Evolutionary conservation across 805 yeast genomes (phyloP), one percentile per base, ranked within the genome.

Genomic region (Wickerhamiella sorbophila): DNA sequence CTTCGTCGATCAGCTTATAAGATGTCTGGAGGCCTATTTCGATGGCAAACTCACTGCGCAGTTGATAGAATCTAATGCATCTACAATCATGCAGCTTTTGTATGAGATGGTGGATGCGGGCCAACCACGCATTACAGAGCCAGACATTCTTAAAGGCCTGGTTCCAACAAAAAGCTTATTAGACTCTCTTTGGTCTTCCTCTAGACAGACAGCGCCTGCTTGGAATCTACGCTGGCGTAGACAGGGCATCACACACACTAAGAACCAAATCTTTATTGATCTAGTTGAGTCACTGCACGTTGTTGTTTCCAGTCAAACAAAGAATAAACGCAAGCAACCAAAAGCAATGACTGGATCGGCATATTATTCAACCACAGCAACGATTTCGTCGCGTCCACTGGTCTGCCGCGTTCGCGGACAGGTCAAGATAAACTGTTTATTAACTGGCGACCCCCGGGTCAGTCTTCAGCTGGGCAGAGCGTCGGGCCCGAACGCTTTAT

Each of bases 211-310:
- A 14, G 29, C 39, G 6, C 43, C 49, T 8, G 44, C 50, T 1
- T 48, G 53, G 53, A 46, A 45, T 27, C 19, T 44, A 6, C 94
- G 95, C 1, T 88, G 97, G 97, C 71, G 97, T 52, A 66, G 73
- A 37, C 56, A 77, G 4, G 71, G 75, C 48, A 79, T 81, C n/a
- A 72, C 70, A 49, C 75, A 83, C 56, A 70, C 83, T 3, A 77
- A 77, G 49, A 85, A 88, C 58, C 97, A 88, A 59, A 67, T 88
- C 59, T 85, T 77, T 56, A 79, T 88, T 6, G 97, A 91, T 59
- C 57, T 91, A 4, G 66, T 69, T 2, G 98, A 88, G 57, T 63
- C 69, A 1, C 58, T 82, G 18, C 70, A 70, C 47, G 70, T 79
- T 31, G 67, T 79, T 0, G 58, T 77, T 18, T 64, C 67, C 19